Conservation (phyloP, 1,284 basidiomycete genomes). For the Mycena citricolor region DNA sequence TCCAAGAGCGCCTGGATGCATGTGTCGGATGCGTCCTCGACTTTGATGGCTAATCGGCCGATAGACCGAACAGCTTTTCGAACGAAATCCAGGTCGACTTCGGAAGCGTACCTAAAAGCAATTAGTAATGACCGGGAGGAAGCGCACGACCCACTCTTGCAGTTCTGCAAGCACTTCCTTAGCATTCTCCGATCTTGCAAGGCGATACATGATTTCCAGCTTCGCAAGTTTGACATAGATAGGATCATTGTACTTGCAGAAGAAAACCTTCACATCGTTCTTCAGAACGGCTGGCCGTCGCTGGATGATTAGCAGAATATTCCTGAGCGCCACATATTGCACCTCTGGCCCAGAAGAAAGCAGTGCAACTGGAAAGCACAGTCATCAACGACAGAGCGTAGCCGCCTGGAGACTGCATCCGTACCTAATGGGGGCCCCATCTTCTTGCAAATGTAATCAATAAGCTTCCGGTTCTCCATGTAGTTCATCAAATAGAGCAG, state of each 20-base stretch:
- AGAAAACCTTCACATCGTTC: constrained; percentile 98
- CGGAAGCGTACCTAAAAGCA: constrained; percentile 83
- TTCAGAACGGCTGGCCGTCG: constrained; percentile 89
- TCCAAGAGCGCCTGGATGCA: constrained; percentile 88
- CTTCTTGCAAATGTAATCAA: constrained; percentile 92
- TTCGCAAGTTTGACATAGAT: constrained; percentile 99
- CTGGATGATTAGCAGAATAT: constrained; percentile 96
- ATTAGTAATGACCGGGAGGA: constrained; percentile 6
- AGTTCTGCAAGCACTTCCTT: constrained; percentile 91
- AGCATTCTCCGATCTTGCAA: constrained; percentile 90
- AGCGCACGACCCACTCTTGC: constrained; percentile 70
- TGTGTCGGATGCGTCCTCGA: constrained; percentile 83
- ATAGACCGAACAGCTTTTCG: constrained; percentile 96
- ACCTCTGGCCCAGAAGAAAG: constrained; percentile 97
- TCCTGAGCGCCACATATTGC: constrained; percentile 96
- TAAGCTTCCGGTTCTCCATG: constrained; percentile 86
- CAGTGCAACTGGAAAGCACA: constrained; percentile 69
- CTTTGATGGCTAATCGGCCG: constrained; percentile 96
- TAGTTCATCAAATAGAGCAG: constrained; percentile 99
- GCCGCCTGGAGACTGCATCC: background rate
- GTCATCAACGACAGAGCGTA: constrained; percentile 15
- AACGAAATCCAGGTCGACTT: constrained; percentile 98
- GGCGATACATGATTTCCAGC: constrained; percentile 97
- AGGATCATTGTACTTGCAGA: constrained; percentile 99
- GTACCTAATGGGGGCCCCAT: constrained; percentile 96